Evolutionary conservation across 2,329 filamentous ascomycete genomes (phyloP), one percentile per base, ranked within the genome.

Genomic region (Fusarium duplospermum): DNA sequence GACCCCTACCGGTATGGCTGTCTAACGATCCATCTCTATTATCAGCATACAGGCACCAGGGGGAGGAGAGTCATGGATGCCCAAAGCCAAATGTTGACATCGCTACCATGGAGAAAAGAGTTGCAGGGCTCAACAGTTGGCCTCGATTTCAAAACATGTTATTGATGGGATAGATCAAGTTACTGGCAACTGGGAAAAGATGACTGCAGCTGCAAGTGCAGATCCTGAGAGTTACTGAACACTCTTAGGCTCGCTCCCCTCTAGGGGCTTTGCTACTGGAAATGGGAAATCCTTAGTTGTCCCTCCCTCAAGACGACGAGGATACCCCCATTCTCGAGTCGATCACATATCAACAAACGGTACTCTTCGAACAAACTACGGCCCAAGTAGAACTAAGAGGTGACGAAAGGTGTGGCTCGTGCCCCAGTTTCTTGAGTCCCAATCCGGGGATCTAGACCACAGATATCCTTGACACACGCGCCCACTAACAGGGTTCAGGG

Each of bases 401-500:
- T 50, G 40, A 40, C 24, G 13, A 52, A 33, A 29, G 22, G 61
- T 66, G 66, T 71, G 70, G 72, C 70, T 77, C 65, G 66, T 75
- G 66, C 72, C 62, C 47, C 66, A 45, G 54, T 33, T 62, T 33
- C 31, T 62, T 59, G 62, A 59, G n/a, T 58, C 74, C 74, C 33
- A 69, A 76, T 77, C 70, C 72, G 75, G 76, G 67, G 60, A 47
- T 56, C 61, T 63, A 50, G 58, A 69, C 65, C 72, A 66, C 62
- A 56, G 47, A 68, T 64, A 72, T 62, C 67, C 67, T 72, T 69
- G 62, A 60, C 58, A 72, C 67, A 52, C 64, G 65, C 31, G 67
- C 52, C 59, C 52, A 27, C 65, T 67, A 73, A 68, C 76, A 78
- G 74, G 76, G 76, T 75, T 71, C 74, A 78, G 71, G 76, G 74